Conservation (phyloP, 768 basidiomycete genomes). For the Phanerochaete sordida region DNA sequence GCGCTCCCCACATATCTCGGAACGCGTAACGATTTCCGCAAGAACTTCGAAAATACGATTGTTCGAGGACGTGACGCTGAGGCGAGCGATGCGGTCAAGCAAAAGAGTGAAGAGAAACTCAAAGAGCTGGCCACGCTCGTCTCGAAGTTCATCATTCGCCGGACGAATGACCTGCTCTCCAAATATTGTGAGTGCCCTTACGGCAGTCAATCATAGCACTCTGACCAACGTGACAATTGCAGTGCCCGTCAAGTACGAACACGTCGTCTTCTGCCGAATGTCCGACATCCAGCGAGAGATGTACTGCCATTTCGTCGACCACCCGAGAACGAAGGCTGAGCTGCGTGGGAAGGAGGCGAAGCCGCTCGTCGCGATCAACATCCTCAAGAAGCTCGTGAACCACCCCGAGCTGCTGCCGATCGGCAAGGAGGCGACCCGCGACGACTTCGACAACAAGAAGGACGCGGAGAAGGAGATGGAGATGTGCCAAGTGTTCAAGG, state of each 20-base stretch:
- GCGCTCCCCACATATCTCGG: constrained; percentile 91
- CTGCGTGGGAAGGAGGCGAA: constrained; percentile 86
- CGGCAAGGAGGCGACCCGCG: not conserved
- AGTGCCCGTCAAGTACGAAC: constrained; percentile 99
- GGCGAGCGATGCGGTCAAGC: constrained; percentile 74
- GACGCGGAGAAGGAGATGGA: not conserved
- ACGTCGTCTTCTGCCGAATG: constrained; percentile 89
- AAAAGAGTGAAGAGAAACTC: constrained; percentile 82
- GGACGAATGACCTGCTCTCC: constrained; percentile 91
- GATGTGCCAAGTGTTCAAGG: not conserved
- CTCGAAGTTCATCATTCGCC: constrained; percentile 90
- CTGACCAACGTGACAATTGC: constrained; percentile 9
- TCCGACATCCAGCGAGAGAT: constrained; percentile 81
- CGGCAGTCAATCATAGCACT: constrained; percentile 2
- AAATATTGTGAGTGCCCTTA: constrained; percentile 76
- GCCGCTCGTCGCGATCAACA: constrained; percentile 93
- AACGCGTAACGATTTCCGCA: constrained; percentile 85
- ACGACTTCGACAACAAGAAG: not conserved
- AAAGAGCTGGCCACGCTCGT: constrained; percentile 87
- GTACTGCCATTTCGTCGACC: constrained; percentile 88
- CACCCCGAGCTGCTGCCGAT: constrained; percentile 76
- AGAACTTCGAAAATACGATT: constrained; percentile 92
- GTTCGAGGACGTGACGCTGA: constrained; percentile 88
- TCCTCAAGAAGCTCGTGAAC: constrained; percentile 93
- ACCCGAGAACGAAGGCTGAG: constrained; percentile 87